Percentiles rank a stretch among this genome's conserved stretches.
Conservation (phyloP, 2,329 filamentous ascomycete species). For the Penicillium glabrum region DNA sequence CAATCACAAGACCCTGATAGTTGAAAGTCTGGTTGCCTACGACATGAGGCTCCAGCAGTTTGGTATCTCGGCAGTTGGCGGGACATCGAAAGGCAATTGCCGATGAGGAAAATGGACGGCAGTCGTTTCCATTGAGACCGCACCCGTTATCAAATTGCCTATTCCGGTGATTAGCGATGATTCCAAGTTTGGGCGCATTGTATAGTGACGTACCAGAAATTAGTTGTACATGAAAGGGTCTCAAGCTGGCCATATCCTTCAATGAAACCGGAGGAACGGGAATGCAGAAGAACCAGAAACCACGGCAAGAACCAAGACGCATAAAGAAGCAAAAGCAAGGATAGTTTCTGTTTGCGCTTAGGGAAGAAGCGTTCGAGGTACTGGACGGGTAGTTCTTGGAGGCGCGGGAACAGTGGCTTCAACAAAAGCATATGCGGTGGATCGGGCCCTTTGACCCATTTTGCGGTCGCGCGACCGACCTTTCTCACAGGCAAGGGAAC, state of each 20-base stretch:
- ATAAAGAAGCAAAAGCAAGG: slow-evolving; percentile 45
- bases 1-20: slow-evolving; percentile 54
- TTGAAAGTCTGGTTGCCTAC: slow-evolving; percentile 54
- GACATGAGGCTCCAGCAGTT: slow-evolving; percentile 51
- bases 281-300: slow-evolving; percentile 46
- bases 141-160: slow-evolving; percentile 49
- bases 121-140: slow-evolving; percentile 56
- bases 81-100: slow-evolving; percentile 57
- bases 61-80: slow-evolving; percentile 51
- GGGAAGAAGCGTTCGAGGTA: slow-evolving; percentile 47
- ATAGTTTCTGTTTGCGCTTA: slow-evolving; percentile 47
- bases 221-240: slow-evolving; percentile 47
- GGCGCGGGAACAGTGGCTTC: slow-evolving; percentile 45
- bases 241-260: slow-evolving; percentile 49
- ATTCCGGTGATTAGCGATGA: slow-evolving; percentile 5
- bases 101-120: slow-evolving; percentile 55
- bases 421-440: slow-evolving; percentile 48
- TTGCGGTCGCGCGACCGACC: slow-evolving; percentile 41
- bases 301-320: slow-evolving; percentile 49
- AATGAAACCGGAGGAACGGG: slow-evolving; percentile 48
- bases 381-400: slow-evolving; percentile 48
- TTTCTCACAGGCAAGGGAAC: slow-evolving; percentile 48
- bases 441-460: slow-evolving; percentile 50
- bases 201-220: slow-evolving; percentile 41
- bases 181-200: neutral